Base-by-base conservation (phyloP, 768 basidiomycete genomes). In the Cyclocybe aegerita region DNA sequence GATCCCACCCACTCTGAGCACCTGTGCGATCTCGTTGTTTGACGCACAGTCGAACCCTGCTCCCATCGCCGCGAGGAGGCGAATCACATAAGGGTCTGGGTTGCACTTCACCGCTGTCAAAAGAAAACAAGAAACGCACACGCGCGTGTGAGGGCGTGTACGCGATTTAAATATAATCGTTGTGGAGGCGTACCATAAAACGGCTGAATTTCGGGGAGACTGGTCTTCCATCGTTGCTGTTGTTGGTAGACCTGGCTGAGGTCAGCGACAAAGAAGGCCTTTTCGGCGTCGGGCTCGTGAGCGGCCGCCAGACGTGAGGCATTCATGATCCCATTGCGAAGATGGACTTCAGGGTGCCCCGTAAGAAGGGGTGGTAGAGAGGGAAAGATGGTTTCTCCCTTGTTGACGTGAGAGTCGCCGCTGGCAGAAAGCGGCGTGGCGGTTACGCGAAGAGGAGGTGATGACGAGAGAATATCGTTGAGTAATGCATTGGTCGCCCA, bases 11-110 rank as follows among this genome's bases (percentile, higher is more conserved):
- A 94, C 69, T 9, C 71, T 71, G 17, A 97, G 74, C 23, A 98
- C 87, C 54, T 83, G 81, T 15, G 80, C 77, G 60, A 99, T 98
- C 71, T 99, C 97, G 50, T 87, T 85, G 58, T 91, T 88, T 35
- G 96, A 98, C 11, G 97, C 97, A 61, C 97, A 98, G 69, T 99
- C 97, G 71, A 99, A 99, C 11, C 94, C 94, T 1, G 90, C 75
- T 23, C 97, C 97, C 43, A 98, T 72, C 30, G 91, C 83, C 12
- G 92, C 91, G 37, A 99, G 82, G 43, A 99, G 80, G 52, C 93
- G 86, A 44, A 98, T 77, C 50, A 99, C 85, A 62, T 92, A 92
- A 3, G 94, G 93, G 62, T 98, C 96, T 15, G 97, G 96, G 74
- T 99, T 99, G 73, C 93, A 97, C 74, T 99, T 99, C 63, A 98